Conservation (phyloP, 2,329 filamentous ascomycete genomes). For the Tolypocladium endophyticum region DNA sequence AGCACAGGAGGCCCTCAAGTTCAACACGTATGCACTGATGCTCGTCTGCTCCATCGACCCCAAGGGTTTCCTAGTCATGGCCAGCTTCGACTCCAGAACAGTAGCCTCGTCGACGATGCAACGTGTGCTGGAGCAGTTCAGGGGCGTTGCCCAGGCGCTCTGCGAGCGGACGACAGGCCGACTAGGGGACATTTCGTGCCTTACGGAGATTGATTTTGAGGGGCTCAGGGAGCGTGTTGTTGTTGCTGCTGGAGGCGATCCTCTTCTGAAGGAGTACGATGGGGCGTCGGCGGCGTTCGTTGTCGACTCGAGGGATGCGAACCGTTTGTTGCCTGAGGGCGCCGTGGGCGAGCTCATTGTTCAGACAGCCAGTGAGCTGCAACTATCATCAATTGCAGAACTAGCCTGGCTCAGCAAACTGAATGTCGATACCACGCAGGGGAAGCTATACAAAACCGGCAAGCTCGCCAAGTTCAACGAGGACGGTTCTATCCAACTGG, state of each 20-base stretch:
- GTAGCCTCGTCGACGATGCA: conserved; percentile 42
- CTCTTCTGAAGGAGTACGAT: conserved; percentile 12
- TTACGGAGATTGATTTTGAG: conserved; percentile 21
- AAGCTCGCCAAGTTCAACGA: conserved; percentile 27
- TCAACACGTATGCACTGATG: conserved; percentile 53
- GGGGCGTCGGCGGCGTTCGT: conserved; percentile 25
- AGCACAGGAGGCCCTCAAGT: conserved; percentile 48
- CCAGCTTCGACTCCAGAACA: conserved; percentile 54
- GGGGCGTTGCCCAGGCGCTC: conserved; percentile 37
- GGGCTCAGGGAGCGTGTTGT: conserved; percentile 18
- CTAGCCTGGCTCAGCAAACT: conserved; percentile 18
- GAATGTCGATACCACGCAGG: conserved; percentile 4
- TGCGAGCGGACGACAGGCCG: conserved; percentile 23
- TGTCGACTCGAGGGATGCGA: conserved; percentile 23
- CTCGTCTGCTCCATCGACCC: conserved; percentile 51
- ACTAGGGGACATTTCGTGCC: conserved; percentile 22
- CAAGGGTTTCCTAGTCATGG: conserved; percentile 46
- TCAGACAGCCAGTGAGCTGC: conserved; percentile 15
- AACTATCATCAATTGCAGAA: conserved; percentile 12
- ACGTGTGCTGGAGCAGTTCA: conserved; percentile 40
- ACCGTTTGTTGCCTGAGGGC: conserved; percentile 26
- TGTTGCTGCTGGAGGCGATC: conserved; percentile 4
- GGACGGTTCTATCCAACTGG: conserved; percentile 17
- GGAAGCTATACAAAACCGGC: conserved; percentile 27
- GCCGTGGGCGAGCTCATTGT: conserved; percentile 34